Base-by-base conservation (phyloP, 495 filamentous ascomycete species). In the Aspergillus carlsbadensis region DNA sequence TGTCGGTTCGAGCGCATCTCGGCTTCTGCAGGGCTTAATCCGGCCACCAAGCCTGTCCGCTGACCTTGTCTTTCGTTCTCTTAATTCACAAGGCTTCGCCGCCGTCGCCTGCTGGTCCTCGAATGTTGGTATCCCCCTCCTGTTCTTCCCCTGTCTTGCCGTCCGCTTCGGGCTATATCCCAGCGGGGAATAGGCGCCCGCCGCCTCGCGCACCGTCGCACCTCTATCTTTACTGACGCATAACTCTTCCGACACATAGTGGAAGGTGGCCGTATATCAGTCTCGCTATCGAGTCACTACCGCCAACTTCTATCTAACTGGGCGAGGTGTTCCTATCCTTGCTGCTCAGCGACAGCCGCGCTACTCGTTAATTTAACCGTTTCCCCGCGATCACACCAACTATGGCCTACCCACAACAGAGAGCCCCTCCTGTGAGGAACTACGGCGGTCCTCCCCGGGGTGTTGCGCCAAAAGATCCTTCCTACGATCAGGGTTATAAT, bases 371-470 rank as follows among this genome's bases (percentile, higher is more conserved):
- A 36, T 8, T 48, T n/a, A 26, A 14, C 43, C 21, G 24, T 34
- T 42, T 41, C 34, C 26, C 18, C 33, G 29, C 40, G 1, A 29
- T 18, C 11, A 4, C 14, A 40, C n/a, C 21, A 26, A 26, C 58
- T 56, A 76, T 76, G 73, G 71, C 71, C 37, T 76, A 59, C 39
- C 58, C 60, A 29, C 60, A 64, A 34, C 71, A 72, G 65, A 63
- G 79, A 52, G 78, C 74, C 22, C 78, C 81, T 29, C 83, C 81
- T 48, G 65, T 70, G 61, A 68, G 80, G 59, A 80, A 81, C 60
- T 81, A 84, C 59, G 78, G 78, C 59, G 78, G 78, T 41, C 61
- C 64, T 39, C 65, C 64, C 5, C 64, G 65, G 43, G 59, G 56
- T 42, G 54, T 43, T 20, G 71, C 70, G 26, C 81, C 63, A 68